Conservation (phyloP, 768 basidiomycete species). For the Calocybe gangraenosa region DNA sequence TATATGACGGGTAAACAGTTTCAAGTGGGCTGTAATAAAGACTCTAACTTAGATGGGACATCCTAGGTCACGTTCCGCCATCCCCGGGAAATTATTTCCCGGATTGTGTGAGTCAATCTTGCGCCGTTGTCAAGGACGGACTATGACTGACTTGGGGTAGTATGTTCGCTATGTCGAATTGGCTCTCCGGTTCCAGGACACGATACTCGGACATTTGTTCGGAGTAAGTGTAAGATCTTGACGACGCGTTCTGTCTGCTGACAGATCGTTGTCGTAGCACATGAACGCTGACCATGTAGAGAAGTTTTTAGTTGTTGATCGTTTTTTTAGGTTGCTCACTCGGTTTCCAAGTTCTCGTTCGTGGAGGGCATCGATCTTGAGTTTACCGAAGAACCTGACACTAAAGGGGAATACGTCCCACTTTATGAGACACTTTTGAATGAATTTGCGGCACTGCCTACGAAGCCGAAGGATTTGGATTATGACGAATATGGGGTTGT, state of each 20-base stretch:
- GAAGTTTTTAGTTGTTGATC: conserved; percentile 2
- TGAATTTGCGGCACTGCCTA: conserved; percentile 64
- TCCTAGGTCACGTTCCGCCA: conserved; percentile 81
- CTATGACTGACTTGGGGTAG: conserved; percentile 23
- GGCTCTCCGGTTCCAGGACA: conserved; percentile 81
- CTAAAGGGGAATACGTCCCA: conserved; percentile 23
- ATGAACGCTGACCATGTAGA: conserved; percentile 82
- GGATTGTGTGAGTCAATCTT: conserved; percentile 63
- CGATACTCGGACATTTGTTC: conserved; percentile 80
- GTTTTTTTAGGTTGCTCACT: conserved; percentile 8
- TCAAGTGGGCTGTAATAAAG: conserved; percentile 1
- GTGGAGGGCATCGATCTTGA: conserved; percentile 51
- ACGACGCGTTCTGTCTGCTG: conserved; percentile 23
- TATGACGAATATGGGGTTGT: conserved; percentile 69
- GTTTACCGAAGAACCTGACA: conserved; percentile 25
- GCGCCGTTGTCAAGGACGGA: conserved; percentile 7
- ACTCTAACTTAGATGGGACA: conserved; percentile 7
- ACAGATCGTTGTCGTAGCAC: conserved; percentile 40
- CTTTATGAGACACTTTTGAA: conserved; percentile 56
- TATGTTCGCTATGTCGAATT: conserved; percentile 71
- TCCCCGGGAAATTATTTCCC: conserved; percentile 76
- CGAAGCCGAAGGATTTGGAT: conserved; percentile 42
- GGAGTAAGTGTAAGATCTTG: conserved; percentile 50
- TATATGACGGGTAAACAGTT: conserved; percentile 39
- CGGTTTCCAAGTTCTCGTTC: conserved; percentile 45